These are phyloP conservation scores for Capsicum chinense DNA, from an alignment of 257 asterid genomes.

Conservation along the genomic window DNA sequence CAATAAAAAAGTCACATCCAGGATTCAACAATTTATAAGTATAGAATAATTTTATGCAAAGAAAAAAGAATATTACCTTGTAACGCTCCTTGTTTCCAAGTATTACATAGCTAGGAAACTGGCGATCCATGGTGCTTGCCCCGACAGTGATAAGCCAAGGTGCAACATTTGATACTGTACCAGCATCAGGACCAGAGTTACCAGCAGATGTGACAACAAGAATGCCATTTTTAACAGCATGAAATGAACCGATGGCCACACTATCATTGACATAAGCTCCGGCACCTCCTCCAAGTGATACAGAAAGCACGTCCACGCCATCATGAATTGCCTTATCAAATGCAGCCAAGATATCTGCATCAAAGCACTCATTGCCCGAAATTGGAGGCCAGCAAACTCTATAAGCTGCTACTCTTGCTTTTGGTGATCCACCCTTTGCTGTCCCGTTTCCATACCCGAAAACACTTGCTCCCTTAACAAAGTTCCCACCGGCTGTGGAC, in stretches of 20 bases:
- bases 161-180: constrained; percentile 71
- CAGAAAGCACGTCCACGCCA: constrained; percentile 87
- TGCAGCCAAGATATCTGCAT: constrained; percentile 86
- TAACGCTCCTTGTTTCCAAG: constrained; percentile 59
- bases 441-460: constrained; percentile 87
- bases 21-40: not conserved
- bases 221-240: constrained; percentile 79
- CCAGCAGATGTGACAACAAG: constrained; percentile 90
- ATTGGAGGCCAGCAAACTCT: constrained; percentile 91
- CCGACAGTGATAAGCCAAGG: constrained; percentile 93
- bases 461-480: constrained; percentile 66
- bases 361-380: constrained; percentile 70
- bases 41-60: not conserved
- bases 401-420: constrained; percentile 93
- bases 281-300: constrained; percentile 84
- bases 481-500: constrained; percentile 90
- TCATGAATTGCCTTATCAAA: constrained; percentile 85
- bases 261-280: constrained; percentile 67
- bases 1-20: not conserved
- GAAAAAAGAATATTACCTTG: constrained; percentile 39
- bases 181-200: constrained; percentile 73
- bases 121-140: constrained; percentile 87
- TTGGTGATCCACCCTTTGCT: constrained; percentile 95
- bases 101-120: constrained; percentile 62
- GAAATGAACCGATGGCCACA: constrained; percentile 89